A percentile compares a stretch with the other conserved stretches of the same genome.
phyloP scores from a whole-genome alignment of 1,284 basidiomycete species.

The Rhodotorula sp. region DNA sequence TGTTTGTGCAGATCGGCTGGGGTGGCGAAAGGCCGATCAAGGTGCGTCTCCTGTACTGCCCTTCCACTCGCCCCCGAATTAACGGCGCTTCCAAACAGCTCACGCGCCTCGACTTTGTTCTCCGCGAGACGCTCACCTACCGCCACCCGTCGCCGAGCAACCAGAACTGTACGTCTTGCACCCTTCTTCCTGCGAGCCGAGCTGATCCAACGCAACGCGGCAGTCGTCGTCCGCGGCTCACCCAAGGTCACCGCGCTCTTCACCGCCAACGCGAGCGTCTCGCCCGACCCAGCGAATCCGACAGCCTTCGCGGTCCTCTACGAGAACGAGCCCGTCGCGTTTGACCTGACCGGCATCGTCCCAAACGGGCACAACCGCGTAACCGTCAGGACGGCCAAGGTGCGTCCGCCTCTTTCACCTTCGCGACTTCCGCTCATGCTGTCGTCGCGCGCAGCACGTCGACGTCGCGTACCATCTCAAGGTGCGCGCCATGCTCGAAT shows the following conservation, averaged over 20 bases:
- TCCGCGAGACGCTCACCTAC: constrained; percentile 31
- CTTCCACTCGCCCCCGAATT: neutral
- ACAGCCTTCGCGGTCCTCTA: constrained; percentile 21
- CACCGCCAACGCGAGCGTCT: constrained; percentile 7
- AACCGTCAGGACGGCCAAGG: constrained; percentile 33
- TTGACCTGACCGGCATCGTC: constrained; percentile 16
- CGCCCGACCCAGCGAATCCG: constrained; percentile 1
- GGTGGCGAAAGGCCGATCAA: constrained; percentile 13
- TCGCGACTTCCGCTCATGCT: too few relatives aligned
- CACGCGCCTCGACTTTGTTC: constrained; percentile 21
- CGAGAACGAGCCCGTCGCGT: constrained; percentile 12
- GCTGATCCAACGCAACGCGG: neutral
- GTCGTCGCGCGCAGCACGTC: constrained; percentile 17
- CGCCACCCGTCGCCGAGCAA: constrained; percentile 20
- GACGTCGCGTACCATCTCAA: constrained; percentile 38
- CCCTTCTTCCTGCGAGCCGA: neutral
- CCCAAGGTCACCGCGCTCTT: constrained; percentile 13
- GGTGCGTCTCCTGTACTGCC: neutral
- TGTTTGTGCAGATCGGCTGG: constrained; percentile 28
- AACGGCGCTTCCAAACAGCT: constrained; percentile 9
- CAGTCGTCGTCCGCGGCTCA: constrained; percentile 13
- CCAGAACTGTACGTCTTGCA: neutral
- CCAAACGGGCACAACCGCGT: constrained; percentile 19
- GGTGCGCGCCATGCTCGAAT: constrained; percentile 31
- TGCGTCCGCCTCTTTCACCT: neutral